Evolutionary conservation across 768 basidiomycete species (phyloP), one percentile per base, ranked within the genome.

Genomic region (Suillus subluteus): DNA sequence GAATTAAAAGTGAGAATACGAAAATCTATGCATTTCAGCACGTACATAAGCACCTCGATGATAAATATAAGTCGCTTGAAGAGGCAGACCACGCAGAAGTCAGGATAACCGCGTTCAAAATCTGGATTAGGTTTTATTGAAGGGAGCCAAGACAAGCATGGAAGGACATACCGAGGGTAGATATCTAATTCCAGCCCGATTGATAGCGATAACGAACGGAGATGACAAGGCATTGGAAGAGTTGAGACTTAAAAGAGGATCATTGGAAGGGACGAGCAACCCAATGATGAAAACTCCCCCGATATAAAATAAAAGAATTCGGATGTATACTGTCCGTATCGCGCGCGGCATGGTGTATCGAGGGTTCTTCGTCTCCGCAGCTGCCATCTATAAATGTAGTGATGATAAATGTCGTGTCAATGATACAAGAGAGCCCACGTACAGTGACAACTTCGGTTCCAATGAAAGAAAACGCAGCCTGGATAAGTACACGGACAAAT

Each of bases 41-140:
- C 50, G 23, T 23, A 50, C 50, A 50, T 26, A 50, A 26, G 13
- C 50, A 23, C 23, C 50, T 50, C 23, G 50, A 50, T 26, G 50
- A 50, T 15, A 50, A 50, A 50, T 50, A 50, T 15, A 50, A 26
- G 50, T 50, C 50, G 23, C 50, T 50, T 50, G 50, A 50, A 50
- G 50, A 50, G 13, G 50, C 50, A 23, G 50, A 50, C 50, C 50
- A 50, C 0, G 50, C 50, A 26, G 50, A 50, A 50, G 50, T 50
- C 15, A 50, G 23, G 23, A 50, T 50, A 6, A 26, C 13, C 7
- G 50, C 50, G 6, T 50, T 50, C 50, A 50, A 15, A 26, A 50
- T 15, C 50, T 50, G 50, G 23, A 23, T 2, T 15, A 6, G 23
- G 13, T 50, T 6, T 50, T 26, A 50, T 50, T 26, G 23, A 7